Evolutionary conservation across 148 eudicot genomes (phyloP).

Genomic region (Talinum fruticosum): DNA sequence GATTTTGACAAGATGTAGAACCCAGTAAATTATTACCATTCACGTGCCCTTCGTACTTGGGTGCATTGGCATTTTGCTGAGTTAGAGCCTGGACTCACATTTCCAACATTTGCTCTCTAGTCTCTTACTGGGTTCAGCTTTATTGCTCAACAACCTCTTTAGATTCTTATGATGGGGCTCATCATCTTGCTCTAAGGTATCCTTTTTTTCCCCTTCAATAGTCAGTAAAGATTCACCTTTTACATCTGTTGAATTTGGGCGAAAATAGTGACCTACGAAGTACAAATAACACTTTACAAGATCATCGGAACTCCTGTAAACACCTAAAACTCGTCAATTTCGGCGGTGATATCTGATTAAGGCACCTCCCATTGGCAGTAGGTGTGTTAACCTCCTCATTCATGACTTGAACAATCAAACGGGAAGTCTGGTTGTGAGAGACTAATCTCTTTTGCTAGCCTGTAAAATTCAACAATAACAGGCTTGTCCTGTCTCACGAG

Average conservation of each 20-base stretch:
- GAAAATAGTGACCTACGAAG: too few relatives aligned
- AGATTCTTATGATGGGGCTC: not conserved
- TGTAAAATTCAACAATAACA: not conserved
- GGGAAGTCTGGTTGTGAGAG: not conserved
- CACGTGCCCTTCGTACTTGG: conserved; percentile 22
- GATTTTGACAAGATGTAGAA: conserved; percentile 18
- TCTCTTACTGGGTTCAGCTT: conserved; percentile 8
- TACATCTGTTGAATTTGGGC: too few relatives aligned
- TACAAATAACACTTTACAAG: too few relatives aligned
- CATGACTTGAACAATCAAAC: too few relatives aligned
- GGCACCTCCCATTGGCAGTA: not conserved
- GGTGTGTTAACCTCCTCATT: not conserved
- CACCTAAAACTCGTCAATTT: too few relatives aligned
- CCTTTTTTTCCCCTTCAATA: too few relatives aligned
- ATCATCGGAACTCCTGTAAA: too few relatives aligned
- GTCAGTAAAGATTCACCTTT: too few relatives aligned
- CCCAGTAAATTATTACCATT: conserved; percentile 7
- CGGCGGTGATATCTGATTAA: too few relatives aligned
- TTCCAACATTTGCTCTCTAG: not conserved
- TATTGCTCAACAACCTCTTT: not conserved
- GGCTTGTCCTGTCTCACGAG: not conserved
- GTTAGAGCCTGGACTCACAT: not conserved
- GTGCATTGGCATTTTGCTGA: conserved; percentile 13
- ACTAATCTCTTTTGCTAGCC: not conserved
- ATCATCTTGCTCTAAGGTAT: too few relatives aligned